A percentile compares a stretch with the other conserved stretches of the same genome.
These are phyloP conservation scores for Ochromonas danica DNA, from an alignment of 108 stramenopile genomes.

Conservation along the genomic window DNA sequence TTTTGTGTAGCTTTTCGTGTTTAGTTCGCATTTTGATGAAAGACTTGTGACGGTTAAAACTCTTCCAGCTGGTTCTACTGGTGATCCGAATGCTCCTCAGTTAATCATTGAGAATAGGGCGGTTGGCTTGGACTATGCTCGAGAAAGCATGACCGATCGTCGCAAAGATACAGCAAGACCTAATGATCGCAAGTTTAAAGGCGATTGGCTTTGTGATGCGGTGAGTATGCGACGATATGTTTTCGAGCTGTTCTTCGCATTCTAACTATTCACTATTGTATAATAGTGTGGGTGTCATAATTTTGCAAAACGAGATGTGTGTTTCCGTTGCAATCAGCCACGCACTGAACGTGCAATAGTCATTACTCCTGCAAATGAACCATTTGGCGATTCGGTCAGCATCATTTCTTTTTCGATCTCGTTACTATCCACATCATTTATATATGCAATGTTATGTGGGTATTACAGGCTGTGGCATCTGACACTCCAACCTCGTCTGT, in stretches of 20 bases:
- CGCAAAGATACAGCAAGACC: no score
- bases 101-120: not conserved
- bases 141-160: not conserved
- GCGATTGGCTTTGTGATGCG: not conserved
- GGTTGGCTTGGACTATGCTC: not conserved
- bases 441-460: no score
- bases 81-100: constrained; percentile 8
- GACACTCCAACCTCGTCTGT: not conserved
- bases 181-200: not conserved
- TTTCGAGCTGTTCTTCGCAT: not conserved
- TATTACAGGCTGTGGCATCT: constrained; percentile 4
- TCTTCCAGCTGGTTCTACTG: constrained; percentile 28
- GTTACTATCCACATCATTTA: not conserved
- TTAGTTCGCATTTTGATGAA: no score
- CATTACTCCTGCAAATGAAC: not conserved
- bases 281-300: constrained; percentile 25
- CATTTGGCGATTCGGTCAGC: constrained; percentile 2
- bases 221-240: not conserved
- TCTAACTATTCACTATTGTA: not conserved
- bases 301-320: constrained; percentile 17
- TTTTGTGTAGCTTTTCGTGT: no score
- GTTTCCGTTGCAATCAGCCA: constrained; percentile 9
- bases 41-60: no score
- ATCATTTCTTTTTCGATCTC: not conserved
- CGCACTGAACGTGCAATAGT: constrained; percentile 2